Evolutionary conservation across 1,284 basidiomycete species (phyloP).

Genomic region (Anthracocystis panici-leucophaei): DNA sequence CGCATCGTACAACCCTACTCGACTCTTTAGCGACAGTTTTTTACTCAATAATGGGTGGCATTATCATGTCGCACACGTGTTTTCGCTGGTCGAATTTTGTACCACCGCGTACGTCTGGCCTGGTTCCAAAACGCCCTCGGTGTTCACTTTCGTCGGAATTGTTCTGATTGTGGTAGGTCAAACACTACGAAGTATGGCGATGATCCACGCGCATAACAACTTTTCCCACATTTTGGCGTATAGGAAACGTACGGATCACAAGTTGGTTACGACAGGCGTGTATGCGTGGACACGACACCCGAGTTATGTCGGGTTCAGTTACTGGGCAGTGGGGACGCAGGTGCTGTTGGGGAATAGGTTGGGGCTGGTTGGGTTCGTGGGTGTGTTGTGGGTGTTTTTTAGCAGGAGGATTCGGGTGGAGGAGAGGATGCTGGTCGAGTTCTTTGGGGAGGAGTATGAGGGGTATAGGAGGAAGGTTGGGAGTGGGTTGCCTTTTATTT

Average conservation of each 20-base stretch:
- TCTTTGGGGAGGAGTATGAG: slow-evolving; percentile 85
- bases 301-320: slow-evolving; percentile 96
- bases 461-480: slow-evolving; percentile 78
- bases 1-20: slow-evolving; percentile 92
- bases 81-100: slow-evolving; percentile 85
- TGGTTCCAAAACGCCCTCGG: slow-evolving; percentile 8
- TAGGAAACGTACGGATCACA: slow-evolving; percentile 59
- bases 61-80: slow-evolving; percentile 87
- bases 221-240: slow-evolving; percentile 80
- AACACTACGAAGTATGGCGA: slow-evolving; percentile 83
- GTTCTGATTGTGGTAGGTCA: slow-evolving; percentile 80
- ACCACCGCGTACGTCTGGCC: slow-evolving; percentile 66
- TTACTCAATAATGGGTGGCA: slow-evolving; percentile 87
- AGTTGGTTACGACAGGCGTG: slow-evolving; percentile 63
- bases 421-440: slow-evolving; percentile 78
- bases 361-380: slow-evolving; percentile 76
- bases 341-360: slow-evolving; percentile 89
- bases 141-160: slow-evolving; percentile 72
- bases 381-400: slow-evolving; percentile 88
- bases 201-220: slow-evolving; percentile 93
- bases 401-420: slow-evolving; percentile 82
- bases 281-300: slow-evolving; percentile 82
- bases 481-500: slow-evolving; percentile 75
- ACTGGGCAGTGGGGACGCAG: slow-evolving; percentile 96
- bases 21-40: slow-evolving; percentile 92